Base-by-base conservation (phyloP, 2,329 filamentous ascomycete species). In the Apiospora koreana region DNA sequence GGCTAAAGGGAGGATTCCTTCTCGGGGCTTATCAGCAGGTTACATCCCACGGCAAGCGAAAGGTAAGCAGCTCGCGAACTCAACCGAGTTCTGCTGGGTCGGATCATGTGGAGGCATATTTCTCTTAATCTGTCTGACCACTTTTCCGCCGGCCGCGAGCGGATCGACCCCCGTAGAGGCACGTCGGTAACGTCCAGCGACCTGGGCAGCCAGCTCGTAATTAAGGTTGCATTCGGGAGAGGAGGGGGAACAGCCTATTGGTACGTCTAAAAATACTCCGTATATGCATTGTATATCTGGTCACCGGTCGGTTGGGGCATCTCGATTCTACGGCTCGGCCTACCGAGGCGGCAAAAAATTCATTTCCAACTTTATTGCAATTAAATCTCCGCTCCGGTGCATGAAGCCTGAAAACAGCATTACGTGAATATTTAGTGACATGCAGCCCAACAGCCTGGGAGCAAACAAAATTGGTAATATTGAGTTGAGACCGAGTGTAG, bases 251-350 rank as follows among this genome's bases (percentile, higher is more conserved):
- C 2, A 23, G 7, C 54, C 54, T 62, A 62, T 62, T 62, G 54
- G 54, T 8, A 38, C 2, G 10, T 38, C 54, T 62, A 62, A 62
- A 62, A 38, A 62, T 62, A 62, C 10, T 2, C 10, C 18, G 21
- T 38, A 62, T 62, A 62, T 62, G 54, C 54, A 62, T 38, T 62
- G 54, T 38, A 38, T n/a, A 38, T 62, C 28, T 62, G 18, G 54
- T 9, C 28, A 38, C 28, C 31, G 8, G 21, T 38, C 8, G 12
- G 8, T n/a, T 31, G 18, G 50, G 18, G 18, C 18, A 38, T 62
- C 8, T n/a, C 21, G 28, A n/a, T 23, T 5, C 31, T n/a, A 62
- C 7, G 21, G n/a, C 18, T n/a, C 54, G 54, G 54, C 14, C 54
- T 38, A n/a, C 28, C 18, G 54, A 62, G 18, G 18, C 54, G 54